phyloP scores from a whole-genome alignment of 2,329 filamentous ascomycete genomes.

The Cercospora nicotianae region DNA sequence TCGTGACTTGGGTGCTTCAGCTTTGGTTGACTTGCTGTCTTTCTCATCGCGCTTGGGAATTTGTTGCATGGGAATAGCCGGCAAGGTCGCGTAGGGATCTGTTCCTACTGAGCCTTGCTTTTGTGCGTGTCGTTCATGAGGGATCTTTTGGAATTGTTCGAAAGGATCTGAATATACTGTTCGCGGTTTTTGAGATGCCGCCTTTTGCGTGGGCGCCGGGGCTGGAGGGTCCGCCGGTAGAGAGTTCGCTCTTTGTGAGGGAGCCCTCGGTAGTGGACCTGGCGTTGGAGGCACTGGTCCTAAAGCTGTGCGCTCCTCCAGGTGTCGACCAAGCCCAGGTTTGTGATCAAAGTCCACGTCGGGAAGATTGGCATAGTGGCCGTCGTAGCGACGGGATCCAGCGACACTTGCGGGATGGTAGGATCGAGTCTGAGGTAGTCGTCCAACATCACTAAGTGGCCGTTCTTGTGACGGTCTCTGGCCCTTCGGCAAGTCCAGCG shows the following conservation, averaged over 20 bases:
- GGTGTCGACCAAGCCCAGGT: slow-evolving; percentile 8
- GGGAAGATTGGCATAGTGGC: slow-evolving; percentile 2
- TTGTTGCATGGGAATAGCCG: not conserved
- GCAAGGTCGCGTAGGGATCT: slow-evolving; percentile 11
- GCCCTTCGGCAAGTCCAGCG: slow-evolving; percentile 8
- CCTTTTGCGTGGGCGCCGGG: not conserved
- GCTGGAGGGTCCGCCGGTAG: not conserved
- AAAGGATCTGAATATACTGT: slow-evolving; percentile 8
- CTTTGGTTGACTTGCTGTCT: slow-evolving; percentile 11
- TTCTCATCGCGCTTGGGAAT: not conserved
- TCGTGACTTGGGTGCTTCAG: slow-evolving; percentile 7
- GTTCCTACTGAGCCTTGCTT: not conserved
- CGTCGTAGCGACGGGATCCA: not conserved
- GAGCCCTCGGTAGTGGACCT: not conserved
- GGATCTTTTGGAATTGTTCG: not conserved
- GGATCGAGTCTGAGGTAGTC: not conserved
- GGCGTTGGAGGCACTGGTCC: not conserved
- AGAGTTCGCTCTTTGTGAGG: not conserved
- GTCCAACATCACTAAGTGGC: not conserved
- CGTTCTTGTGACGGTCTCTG: slow-evolving; percentile 2
- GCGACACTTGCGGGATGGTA: slow-evolving; percentile 3
- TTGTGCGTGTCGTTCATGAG: not conserved
- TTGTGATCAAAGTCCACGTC: slow-evolving; percentile 6
- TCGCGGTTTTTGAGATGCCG: not conserved
- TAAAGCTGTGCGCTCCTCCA: slow-evolving; percentile 1